Base-by-base conservation (phyloP, 2,329 filamentous ascomycete species). In the Penicillium sp. region DNA sequence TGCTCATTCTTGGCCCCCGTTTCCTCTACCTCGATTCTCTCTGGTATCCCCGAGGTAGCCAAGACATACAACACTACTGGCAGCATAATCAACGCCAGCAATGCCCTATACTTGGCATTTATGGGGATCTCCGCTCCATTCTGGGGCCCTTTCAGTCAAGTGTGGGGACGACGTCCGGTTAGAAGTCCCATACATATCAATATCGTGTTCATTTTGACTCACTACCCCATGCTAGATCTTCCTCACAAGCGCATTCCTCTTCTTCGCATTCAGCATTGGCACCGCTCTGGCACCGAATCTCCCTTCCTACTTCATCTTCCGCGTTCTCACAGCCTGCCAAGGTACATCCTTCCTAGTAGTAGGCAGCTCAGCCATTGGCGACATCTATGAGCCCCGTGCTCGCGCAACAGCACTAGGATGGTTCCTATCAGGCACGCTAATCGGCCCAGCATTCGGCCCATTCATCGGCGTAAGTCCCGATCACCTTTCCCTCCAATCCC, bases 1-100 rank as follows among this genome's bases (percentile, higher is more conserved):
- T 89, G 85, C 68, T 81, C 84, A 22, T 88, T 91, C 53, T 72
- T 91, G 36, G 82, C 87, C 1, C 87, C 87, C 0, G 79, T 88
- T 20, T 85, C 82, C 2, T 87, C 82, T 31, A 90, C 86, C 0
- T 83, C 84, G 1, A 80, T 90, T 7, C 68, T 91, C 10, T 77
- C 85, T 1, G 87, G 86, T 2, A 80, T 85, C 1, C 86, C 86
- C 1, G 86, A 91, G 64, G 82, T 91, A 4, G 85, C 85, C 1
- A 64, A 63, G 3, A 81, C 79, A 6, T 88, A 79, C 62, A 54
- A 72, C 31, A 87, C 84, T 0, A 85, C 79, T 0, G 84, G 82
- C 4, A 78, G 78, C 8, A 77, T 89, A 46, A 82, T 90, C 63
- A 87, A 87, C 61, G 67, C 86, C 36, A 84, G 79, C 60, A 91